Percentiles rank a stretch among this genome's conserved stretches.
phyloP scores from a whole-genome alignment of 805 yeast genomes.

The Geotrichum ghanense region DNA sequence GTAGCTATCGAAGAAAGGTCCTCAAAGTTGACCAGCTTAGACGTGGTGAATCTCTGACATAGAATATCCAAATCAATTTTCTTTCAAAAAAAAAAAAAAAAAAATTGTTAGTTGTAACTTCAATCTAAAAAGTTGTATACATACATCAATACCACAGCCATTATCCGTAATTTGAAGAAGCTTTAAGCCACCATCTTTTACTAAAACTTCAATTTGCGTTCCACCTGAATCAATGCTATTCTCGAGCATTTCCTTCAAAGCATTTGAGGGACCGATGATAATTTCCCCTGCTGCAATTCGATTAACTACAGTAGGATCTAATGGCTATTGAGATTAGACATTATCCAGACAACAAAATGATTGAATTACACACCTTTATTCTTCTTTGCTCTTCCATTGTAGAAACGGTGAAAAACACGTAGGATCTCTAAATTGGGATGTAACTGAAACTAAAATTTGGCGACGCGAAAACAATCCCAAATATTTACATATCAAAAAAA shows the following conservation, averaged over 20 bases:
- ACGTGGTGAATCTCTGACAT: slow-evolving; percentile 90
- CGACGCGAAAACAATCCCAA: no score
- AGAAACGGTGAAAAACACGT: no score
- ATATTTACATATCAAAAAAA: no score
- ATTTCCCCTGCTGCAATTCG: slow-evolving; percentile 97
- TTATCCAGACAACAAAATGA: no score
- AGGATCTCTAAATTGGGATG: no score
- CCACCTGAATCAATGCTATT: slow-evolving; percentile 84
- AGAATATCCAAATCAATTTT: slow-evolving; percentile 62
- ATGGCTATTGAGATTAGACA: no score
- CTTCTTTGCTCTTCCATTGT: no score
- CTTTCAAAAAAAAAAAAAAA: slow-evolving; percentile 6
- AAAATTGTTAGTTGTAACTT: not conserved
- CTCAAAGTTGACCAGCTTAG: slow-evolving; percentile 63
- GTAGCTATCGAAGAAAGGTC: slow-evolving; percentile 65
- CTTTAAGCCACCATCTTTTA: slow-evolving; percentile 89
- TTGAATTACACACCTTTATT: no score
- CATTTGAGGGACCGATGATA: slow-evolving; percentile 87
- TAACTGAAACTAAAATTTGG: no score
- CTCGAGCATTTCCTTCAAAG: slow-evolving; percentile 85
- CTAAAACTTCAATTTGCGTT: slow-evolving; percentile 60
- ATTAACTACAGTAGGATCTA: slow-evolving; percentile 68
- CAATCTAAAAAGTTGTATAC: not conserved
- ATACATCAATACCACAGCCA: slow-evolving; percentile 59
- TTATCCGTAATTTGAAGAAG: slow-evolving; percentile 80